These are phyloP conservation scores for Cryptococcus depauperatus DNA, from an alignment of 1,284 basidiomycete species.

Conservation along the genomic window DNA sequence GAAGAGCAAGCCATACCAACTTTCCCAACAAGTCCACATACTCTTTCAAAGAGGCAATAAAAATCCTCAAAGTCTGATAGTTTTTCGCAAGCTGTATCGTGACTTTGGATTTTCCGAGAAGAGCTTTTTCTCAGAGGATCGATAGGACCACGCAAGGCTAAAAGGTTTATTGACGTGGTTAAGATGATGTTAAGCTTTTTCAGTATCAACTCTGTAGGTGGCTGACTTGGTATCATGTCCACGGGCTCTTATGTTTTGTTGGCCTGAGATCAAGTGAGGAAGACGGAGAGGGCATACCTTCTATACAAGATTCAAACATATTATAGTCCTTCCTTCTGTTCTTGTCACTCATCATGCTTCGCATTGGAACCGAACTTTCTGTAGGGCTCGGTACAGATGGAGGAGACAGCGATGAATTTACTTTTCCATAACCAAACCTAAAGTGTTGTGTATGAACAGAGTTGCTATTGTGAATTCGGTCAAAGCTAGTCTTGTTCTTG, in stretches of 20 bases:
- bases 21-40: constrained; percentile 20
- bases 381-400: too few species aligned
- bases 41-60: constrained; percentile 27
- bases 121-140: constrained; percentile 24
- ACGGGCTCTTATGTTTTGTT: constrained; percentile 23
- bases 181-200: constrained; percentile 39
- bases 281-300: constrained; percentile 24
- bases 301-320: constrained; percentile 36
- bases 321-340: constrained; percentile 17
- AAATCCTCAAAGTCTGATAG: constrained; percentile 26
- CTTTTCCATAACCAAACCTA: too few species aligned
- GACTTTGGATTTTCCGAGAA: constrained; percentile 32
- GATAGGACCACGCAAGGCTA: constrained; percentile 21
- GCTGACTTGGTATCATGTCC: constrained; percentile 38
- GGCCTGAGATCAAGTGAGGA: neutral
- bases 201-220: constrained; percentile 30
- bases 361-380: too few species aligned
- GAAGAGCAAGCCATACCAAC: constrained; percentile 20
- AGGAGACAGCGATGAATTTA: too few species aligned
- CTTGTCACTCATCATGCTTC: too few species aligned
- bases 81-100: constrained; percentile 31
- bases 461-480: too few species aligned
- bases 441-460: too few species aligned
- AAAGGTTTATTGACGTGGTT: constrained; percentile 37
- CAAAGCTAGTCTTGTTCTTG: too few species aligned